Base-by-base conservation (phyloP, 805 yeast genomes). In the Priceomyces melissophilus region DNA sequence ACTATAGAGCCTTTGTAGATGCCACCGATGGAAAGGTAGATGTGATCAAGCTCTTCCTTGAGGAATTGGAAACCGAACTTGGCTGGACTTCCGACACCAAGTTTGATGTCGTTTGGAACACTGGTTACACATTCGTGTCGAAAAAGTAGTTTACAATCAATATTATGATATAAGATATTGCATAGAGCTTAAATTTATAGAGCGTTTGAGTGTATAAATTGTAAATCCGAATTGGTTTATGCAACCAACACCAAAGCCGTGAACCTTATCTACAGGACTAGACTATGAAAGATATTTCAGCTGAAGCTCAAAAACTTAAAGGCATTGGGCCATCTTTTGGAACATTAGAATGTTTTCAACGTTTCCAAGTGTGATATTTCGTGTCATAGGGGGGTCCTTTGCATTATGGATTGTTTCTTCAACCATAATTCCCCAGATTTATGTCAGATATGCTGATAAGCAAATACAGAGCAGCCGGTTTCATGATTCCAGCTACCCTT, bases 1-100 rank as follows among this genome's bases (percentile, higher is more conserved):
- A 86, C 2, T 78, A 75, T 56, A 87, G 82, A 59, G 67, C 65
- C 32, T 84, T 79, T 76, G 60, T 63, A 37, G 62, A 63, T 13
- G 60, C 54, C 1, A 64, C 73, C 5, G 64, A 67, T 1, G 55
- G 55, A 33, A 51, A 48, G 23, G 65, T 64, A 4, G 50, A 58
- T 1, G 61, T 67, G 32, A 58, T 72, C 10, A 61, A 69, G 13
- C 63, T 63, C 38, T 43, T 58, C 34, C 61, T 67, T 35, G 39
- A 50, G 1, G 67, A 65, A 10, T 53, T 75, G n/a, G 65, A 71
- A 41, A 43, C 53, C 0, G 66, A 56, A 41, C 56, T 71, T n/a
- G 74, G 74, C 0, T 78, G 82, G 81, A 63, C 59, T 17, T 55
- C 65, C 15, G 67, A 68, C 0, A 67, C 73, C 5, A 47, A 39